A percentile compares a stretch with the other conserved stretches of the same genome.
phyloP scores from a whole-genome alignment of 1,284 basidiomycete genomes.

The Cutaneotrichosporon sp. region DNA sequence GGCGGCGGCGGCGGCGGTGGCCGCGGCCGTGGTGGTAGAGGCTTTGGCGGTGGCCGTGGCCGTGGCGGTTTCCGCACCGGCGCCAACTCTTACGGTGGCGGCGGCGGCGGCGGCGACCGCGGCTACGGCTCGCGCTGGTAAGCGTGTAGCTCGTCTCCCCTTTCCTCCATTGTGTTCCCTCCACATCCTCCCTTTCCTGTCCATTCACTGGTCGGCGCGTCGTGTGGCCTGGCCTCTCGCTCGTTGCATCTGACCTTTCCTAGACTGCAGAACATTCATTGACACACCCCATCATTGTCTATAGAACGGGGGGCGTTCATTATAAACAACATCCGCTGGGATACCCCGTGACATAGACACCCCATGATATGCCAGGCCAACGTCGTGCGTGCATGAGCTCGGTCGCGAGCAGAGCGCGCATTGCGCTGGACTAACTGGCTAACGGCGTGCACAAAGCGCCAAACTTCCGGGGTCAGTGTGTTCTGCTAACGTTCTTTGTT shows the following conservation, averaged over 20 bases:
- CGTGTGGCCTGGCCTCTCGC: neutral
- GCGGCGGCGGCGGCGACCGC: conserved; percentile 43
- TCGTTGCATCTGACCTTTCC: neutral
- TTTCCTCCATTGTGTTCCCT: neutral
- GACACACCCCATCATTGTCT: conserved; percentile 5
- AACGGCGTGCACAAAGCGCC: too few species aligned
- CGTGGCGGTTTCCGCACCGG: conserved; percentile 34
- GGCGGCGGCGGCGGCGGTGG: conserved; percentile 57
- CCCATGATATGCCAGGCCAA: conserved; percentile 7
- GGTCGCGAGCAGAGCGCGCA: neutral
- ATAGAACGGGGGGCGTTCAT: conserved; percentile 1
- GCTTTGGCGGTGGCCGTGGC: conserved; percentile 53
- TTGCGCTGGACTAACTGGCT: neutral
- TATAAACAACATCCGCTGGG: neutral
- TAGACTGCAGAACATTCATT: conserved; percentile 3
- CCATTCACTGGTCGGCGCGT: neutral
- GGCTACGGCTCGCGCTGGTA: conserved; percentile 36
- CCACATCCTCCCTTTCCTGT: neutral
- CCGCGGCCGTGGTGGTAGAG: conserved; percentile 50
- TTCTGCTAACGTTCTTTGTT: neutral
- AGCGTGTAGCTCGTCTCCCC: conserved; percentile 1
- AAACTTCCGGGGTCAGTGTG: neutral
- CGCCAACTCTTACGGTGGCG: conserved; percentile 21
- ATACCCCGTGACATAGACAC: conserved; percentile 4
- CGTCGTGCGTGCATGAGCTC: conserved; percentile 8